A percentile compares a stretch with the other conserved stretches of the same genome.
Conservation (phyloP, 108 stramenopile genomes). For the Skeletonema tropicum region DNA sequence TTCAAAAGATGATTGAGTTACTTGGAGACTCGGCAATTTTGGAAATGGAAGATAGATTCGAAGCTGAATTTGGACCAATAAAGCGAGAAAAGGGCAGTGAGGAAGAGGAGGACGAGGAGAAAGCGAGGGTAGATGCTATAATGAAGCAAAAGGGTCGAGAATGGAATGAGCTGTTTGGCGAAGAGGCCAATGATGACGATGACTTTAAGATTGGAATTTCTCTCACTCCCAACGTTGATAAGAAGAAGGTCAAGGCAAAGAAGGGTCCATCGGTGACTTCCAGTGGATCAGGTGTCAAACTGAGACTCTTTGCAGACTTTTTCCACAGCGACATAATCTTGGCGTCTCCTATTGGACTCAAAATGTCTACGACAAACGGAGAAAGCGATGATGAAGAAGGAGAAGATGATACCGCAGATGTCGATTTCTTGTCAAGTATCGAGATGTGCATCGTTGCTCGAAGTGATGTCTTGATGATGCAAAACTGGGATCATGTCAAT, state of each 20-base stretch:
- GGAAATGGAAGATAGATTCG: conserved; percentile 70
- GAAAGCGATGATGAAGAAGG: conserved; percentile 56
- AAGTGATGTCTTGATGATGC: conserved; percentile 92
- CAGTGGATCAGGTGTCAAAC: conserved; percentile 43
- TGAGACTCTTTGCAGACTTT: conserved; percentile 91
- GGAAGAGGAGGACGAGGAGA: conserved; percentile 32
- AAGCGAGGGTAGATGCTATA: conserved; percentile 33
- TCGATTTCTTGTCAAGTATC: conserved; percentile 91
- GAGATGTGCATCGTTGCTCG: conserved; percentile 83
- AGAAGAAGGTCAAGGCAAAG: conserved; percentile 47
- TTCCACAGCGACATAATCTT: conserved; percentile 94
- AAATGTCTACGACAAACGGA: conserved; percentile 69
- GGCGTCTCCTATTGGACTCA: conserved; percentile 91
- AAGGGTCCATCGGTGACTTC: conserved; percentile 23
- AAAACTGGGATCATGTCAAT: conserved; percentile 96
- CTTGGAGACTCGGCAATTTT: conserved; percentile 49
- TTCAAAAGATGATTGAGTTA: conserved; percentile 57
- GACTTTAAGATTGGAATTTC: conserved; percentile 94
- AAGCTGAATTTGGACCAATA: conserved; percentile 71
- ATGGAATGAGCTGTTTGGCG: conserved; percentile 91
- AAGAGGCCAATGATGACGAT: conserved; percentile 89
- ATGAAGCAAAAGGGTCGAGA: conserved; percentile 77
- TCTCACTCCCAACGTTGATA: conserved; percentile 61
- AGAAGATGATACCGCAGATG: conserved; percentile 57
- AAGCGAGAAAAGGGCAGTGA: conserved; percentile 34